These are phyloP conservation scores for Davidsoniella virescens DNA, from an alignment of 2,329 filamentous ascomycete species.

Conservation along the genomic window DNA sequence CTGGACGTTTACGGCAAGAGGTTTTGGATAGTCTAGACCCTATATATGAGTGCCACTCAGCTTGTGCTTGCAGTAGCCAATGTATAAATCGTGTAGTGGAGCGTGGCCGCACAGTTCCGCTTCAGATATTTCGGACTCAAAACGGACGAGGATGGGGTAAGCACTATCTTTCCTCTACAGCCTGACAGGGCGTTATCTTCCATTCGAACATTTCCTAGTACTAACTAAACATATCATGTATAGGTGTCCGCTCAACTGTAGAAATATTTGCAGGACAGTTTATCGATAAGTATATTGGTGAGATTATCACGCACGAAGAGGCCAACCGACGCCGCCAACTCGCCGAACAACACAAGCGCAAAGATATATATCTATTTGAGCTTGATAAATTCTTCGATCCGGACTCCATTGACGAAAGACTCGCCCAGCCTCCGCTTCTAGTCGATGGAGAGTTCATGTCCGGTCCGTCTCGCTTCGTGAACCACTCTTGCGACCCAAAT, in stretches of 20 bases:
- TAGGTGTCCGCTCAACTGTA: conserved; percentile 47
- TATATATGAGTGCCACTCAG: conserved; percentile 67
- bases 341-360: conserved; percentile 40
- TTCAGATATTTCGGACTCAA: conserved; percentile 62
- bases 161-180: conserved; percentile 14
- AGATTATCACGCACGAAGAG: conserved; percentile 47
- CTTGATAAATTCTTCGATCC: conserved; percentile 63
- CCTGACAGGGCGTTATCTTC: not conserved
- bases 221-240: not conserved
- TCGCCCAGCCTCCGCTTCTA: conserved; percentile 40
- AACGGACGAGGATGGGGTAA: conserved; percentile 56
- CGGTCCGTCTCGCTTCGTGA: conserved; percentile 66
- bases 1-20: conserved; percentile 34
- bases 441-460: conserved; percentile 62
- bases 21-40: conserved; percentile 39
- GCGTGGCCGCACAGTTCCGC: conserved; percentile 49
- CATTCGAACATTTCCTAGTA: not conserved
- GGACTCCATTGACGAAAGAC: conserved; percentile 36
- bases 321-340: conserved; percentile 46
- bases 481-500: conserved; percentile 68
- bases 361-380: conserved; percentile 64
- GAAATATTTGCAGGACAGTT: conserved; percentile 58
- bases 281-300: conserved; percentile 63
- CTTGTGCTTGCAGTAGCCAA: conserved; percentile 44
- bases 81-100: conserved; percentile 69